Evolutionary conservation across 1,284 basidiomycete genomes (phyloP), one percentile per base, ranked within the genome.

Genomic region (Fomes fomentarius): DNA sequence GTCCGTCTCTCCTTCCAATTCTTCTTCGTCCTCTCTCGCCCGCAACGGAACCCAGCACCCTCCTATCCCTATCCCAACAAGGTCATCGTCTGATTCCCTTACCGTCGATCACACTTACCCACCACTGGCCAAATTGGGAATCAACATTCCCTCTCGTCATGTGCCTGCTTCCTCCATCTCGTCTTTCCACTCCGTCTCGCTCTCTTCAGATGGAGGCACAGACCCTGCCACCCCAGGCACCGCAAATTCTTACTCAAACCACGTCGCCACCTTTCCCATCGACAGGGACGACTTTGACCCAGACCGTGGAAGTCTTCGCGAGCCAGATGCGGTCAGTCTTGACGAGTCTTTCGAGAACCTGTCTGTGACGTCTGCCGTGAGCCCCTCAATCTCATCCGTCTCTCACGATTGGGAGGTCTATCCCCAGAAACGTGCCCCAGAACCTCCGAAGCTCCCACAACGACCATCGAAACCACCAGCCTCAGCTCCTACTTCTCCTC

Each of bases 121-220:
- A 12, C 80, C 81, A 5, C 62, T 71, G 19, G 45, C 54, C 35
- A 74, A 72, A 60, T 64, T 71, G 46, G 76, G 75, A 59, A 64
- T 67, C 58, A 62, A 59, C 45, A 54, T 65, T 69, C 66, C 58
- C 65, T 65, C 69, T 57, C 65, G 66, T 61, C 88, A 91, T 67
- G 80, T 74, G 3, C 80, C 80, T 1, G 80, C 79, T 3, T 88
- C 87, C 1, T 91, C 89, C 30, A 79, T 91, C 34, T 89, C 89
- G 5, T 91, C 89, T 17, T 89, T 91, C 57, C 88, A 90, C 62
- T 91, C 89, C 0, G 85, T 91, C 15, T 91, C 89, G 0, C 78
- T 91, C 4, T 91, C 89, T 2, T 87, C 85, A 9, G 85, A 88
- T 57, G 78, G 77, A n/a, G 73, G 70, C 17, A 70, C 77, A 25